phyloP scores from a whole-genome alignment of 225 moss, liverwort and hornwort species.

The Climacium dendroides region DNA sequence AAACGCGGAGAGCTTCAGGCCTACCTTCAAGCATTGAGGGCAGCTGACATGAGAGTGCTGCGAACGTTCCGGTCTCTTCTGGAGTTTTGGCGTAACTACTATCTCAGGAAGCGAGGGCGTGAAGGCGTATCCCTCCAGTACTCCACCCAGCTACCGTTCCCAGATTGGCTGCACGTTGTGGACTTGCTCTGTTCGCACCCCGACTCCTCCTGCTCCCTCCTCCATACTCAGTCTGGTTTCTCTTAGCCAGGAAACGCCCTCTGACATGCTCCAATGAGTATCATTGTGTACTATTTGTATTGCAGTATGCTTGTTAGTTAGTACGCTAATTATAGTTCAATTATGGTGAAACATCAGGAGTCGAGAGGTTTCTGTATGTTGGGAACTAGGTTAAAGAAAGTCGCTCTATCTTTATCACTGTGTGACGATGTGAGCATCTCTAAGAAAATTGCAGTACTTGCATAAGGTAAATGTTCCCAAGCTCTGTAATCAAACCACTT shows the following conservation, averaged over 20 bases:
- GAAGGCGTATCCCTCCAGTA: conserved; percentile 64
- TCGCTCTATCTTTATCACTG: not conserved
- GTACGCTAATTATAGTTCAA: not conserved
- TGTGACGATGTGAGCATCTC: not conserved
- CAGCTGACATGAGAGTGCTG: conserved; percentile 19
- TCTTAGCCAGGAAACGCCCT: not conserved
- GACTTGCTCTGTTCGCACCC: conserved; percentile 52
- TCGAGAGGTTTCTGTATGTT: not conserved
- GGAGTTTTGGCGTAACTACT: conserved; percentile 61
- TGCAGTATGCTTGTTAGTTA: not conserved
- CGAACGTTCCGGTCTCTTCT: conserved; percentile 44
- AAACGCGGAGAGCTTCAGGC: conserved; percentile 36
- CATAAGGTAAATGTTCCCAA: too few relatives aligned
- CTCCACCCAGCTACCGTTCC: conserved; percentile 58
- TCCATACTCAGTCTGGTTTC: conserved; percentile 10
- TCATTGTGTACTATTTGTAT: conserved; percentile 1
- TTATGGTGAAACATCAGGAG: not conserved
- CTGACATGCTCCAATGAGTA: not conserved
- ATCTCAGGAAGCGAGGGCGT: conserved; percentile 51
- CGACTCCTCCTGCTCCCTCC: conserved; percentile 34
- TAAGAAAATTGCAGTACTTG: not conserved
- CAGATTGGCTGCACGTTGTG: conserved; percentile 59
- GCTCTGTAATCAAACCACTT: not conserved
- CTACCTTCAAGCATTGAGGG: conserved; percentile 40
- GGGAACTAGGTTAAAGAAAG: not conserved